Conservation (phyloP, 2,329 filamentous ascomycete species). For the Colletotrichum brevisporum region DNA sequence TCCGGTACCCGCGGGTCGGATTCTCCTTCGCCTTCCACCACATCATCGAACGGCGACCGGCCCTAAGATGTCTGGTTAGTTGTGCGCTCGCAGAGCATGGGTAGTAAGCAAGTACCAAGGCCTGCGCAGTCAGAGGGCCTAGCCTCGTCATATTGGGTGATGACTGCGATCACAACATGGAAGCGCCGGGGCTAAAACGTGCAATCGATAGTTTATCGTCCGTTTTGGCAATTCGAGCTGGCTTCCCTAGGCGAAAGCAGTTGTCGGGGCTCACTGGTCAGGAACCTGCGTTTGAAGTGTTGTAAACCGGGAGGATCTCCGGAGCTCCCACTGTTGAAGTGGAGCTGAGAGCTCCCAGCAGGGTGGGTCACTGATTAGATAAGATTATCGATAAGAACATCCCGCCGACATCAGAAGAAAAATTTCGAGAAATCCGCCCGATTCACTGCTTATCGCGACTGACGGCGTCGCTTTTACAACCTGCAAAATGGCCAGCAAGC, state of each 20-base stretch:
- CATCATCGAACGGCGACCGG: conserved; percentile 72
- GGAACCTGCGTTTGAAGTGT: conserved; percentile 24
- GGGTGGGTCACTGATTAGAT: conserved; percentile 31
- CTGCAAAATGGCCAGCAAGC: conserved; percentile 70
- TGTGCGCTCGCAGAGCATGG: not conserved
- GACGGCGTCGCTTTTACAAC: conserved; percentile 23
- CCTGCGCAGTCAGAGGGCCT: conserved; percentile 69
- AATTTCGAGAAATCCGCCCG: conserved; percentile 16
- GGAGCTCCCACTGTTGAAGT: conserved; percentile 16
- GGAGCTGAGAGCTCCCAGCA: conserved; percentile 21
- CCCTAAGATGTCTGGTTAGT: conserved; percentile 55
- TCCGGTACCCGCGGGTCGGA: conserved; percentile 55
- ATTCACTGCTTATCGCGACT: conserved; percentile 18
- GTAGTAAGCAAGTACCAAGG: conserved; percentile 58
- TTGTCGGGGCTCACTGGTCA: no score
- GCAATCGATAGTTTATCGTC: not conserved
- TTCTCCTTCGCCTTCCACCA: conserved; percentile 64
- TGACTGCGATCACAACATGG: conserved; percentile 1
- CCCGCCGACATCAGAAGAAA: conserved; percentile 27
- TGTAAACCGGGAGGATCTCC: not conserved
- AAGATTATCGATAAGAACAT: conserved; percentile 36
- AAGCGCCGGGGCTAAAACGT: not conserved
- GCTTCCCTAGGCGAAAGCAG: no score
- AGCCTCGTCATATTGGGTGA: conserved; percentile 39
- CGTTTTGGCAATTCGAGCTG: not conserved